Percentiles rank a stretch among this genome's conserved stretches.
These are phyloP conservation scores for Akebia trifoliata DNA, from an alignment of 164 flowering plant genomes.

Conservation along the genomic window DNA sequence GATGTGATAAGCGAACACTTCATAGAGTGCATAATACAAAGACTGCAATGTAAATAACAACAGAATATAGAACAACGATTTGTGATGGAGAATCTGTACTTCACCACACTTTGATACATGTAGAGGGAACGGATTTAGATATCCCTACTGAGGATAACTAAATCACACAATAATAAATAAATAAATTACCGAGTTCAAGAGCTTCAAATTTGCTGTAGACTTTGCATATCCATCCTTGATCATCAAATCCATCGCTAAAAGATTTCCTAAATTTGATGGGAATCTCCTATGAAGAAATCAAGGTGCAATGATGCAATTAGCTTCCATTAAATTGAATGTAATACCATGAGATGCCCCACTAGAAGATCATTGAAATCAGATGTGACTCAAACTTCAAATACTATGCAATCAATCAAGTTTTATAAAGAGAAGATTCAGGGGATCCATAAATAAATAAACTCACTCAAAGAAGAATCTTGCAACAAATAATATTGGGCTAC, in stretches of 20 bases:
- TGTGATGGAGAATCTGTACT: not conserved
- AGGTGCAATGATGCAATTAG: slow-evolving; percentile 5
- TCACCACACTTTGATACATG: not conserved
- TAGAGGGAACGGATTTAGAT: no score
- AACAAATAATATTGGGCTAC: slow-evolving; percentile 65
- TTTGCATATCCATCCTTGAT: slow-evolving; percentile 67
- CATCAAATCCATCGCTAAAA: slow-evolving; percentile 54
- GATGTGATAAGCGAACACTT: no score
- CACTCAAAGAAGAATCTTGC: slow-evolving; percentile 63
- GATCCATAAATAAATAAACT: slow-evolving; percentile 20
- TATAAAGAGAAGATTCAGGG: not conserved
- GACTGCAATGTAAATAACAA: no score
- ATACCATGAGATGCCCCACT: not conserved
- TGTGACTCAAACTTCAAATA: not conserved
- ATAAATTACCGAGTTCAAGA: slow-evolving; percentile 58
- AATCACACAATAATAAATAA: not conserved
- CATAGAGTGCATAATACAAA: no score
- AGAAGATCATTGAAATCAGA: not conserved
- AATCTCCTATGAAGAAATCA: slow-evolving; percentile 59
- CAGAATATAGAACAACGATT: not conserved
- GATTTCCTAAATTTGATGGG: slow-evolving; percentile 56
- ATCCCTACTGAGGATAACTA: not conserved
- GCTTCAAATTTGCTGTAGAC: slow-evolving; percentile 48
- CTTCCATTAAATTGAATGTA: not conserved
- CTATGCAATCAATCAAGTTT: not conserved